Evolutionary conservation across 306 rosid genomes (phyloP).

Genomic region (Lathyrus aphaca): DNA sequence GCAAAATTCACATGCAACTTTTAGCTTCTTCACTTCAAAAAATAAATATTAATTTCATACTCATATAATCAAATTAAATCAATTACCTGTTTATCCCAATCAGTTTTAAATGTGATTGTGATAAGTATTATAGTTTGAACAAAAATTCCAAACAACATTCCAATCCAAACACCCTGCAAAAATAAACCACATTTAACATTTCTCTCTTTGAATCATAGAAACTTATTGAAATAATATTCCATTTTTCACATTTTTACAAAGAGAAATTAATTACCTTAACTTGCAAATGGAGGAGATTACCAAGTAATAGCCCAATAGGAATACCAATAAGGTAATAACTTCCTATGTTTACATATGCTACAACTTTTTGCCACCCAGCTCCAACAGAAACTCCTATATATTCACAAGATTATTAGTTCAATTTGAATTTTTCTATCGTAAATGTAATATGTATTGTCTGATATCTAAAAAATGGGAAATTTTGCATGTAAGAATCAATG

Average conservation of each 20-base stretch:
- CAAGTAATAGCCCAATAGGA: constrained; percentile 58
- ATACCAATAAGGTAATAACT: constrained; percentile 60
- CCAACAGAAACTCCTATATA: constrained; percentile 60
- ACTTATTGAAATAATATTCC: background rate
- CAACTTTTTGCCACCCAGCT: constrained; percentile 66
- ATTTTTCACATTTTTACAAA: background rate
- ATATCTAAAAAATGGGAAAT: too few relatives aligned
- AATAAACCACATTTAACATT: background rate
- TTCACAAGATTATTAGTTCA: background rate
- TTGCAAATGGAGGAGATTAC: constrained; percentile 40
- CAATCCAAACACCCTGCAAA: constrained; percentile 67
- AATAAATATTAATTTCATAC: constrained; percentile 4
- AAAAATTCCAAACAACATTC: constrained; percentile 65
- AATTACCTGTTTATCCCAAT: constrained; percentile 67
- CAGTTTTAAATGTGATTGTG: constrained; percentile 53
- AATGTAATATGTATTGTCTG: too few relatives aligned
- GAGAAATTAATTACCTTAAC: constrained; percentile 42
- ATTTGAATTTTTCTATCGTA: too few relatives aligned
- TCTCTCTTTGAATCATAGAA: background rate
- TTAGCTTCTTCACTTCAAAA: background rate
- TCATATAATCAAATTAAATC: background rate
- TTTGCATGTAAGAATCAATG: too few relatives aligned
- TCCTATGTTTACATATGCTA: constrained; percentile 62
- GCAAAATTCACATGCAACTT: constrained; percentile 3
- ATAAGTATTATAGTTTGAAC: constrained; percentile 55